Evolutionary conservation across 2,329 filamentous ascomycete genomes (phyloP), one percentile per base, ranked within the genome.

Genomic region (Fonsecaea pedrosoi): DNA sequence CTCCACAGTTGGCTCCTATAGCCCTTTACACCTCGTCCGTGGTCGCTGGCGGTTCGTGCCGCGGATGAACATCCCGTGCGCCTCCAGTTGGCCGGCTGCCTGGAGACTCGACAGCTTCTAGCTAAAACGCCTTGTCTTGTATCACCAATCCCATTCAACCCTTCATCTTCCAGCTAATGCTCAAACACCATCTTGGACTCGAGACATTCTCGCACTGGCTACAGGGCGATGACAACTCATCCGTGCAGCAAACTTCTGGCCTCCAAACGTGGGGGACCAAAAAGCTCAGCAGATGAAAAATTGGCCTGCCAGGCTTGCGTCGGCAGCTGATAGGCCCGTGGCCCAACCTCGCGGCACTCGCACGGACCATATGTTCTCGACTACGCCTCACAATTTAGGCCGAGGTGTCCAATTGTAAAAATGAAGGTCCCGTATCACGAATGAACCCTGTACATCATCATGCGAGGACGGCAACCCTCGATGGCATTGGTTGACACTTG

Each of bases 301-400:
- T 21, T 50, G 45, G 18, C 9, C 45, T 10, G 42, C 5, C 6
- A 38, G 21, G 21, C 21, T 38, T 2, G 37, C 13, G 37, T 50
- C 45, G 13, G 4, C 7, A 10, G 21, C 18, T 50, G 45, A 50
- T 50, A 50, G 45, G 45, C 12, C 45, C 21, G 13, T 50, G 25
- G 18, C 18, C 10, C 18, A 21, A 50, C 25, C 45, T 50, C 45
- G 7, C 45, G 2, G 21, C 9, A 10, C 25, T 50, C 4, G 45
- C 45, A 50, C 45, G 45, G 45, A 50, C 45, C 45, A 50, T 50
- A 21, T 50, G 45, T 50, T 50, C 45, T 50, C 45, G 45, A 50
- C 45, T 50, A 50, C 45, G 45, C 45, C 45, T 50, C 45, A 25
- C 45, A 25, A 50, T 50, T 50, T 21, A 25, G 45, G 45, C 45